Evolutionary conservation across 2,329 filamentous ascomycete genomes (phyloP).

Genomic region (Xylaria multiplex): DNA sequence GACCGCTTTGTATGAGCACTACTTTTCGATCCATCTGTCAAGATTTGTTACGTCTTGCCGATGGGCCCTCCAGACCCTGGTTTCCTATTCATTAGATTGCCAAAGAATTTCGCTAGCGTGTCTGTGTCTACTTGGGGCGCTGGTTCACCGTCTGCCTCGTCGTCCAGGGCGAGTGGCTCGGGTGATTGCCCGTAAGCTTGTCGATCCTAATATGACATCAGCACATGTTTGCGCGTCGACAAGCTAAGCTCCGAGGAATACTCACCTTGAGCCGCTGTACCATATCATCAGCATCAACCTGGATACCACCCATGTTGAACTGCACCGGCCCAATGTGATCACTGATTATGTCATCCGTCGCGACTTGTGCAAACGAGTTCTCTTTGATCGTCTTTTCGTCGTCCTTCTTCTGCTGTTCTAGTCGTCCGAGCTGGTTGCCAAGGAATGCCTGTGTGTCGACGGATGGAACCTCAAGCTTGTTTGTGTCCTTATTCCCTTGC

Average conservation of each 20-base stretch:
- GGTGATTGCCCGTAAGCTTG: constrained; percentile 62
- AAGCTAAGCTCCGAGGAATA: constrained; percentile 14
- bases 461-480: constrained; percentile 69
- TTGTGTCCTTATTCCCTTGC: constrained; percentile 58
- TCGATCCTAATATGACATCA: constrained; percentile 59
- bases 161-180: constrained; percentile 54
- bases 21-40: constrained; percentile 6
- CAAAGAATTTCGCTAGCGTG: constrained; percentile 69
- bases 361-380: constrained; percentile 45
- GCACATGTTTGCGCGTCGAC: constrained; percentile 10
- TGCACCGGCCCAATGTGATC: constrained; percentile 94
- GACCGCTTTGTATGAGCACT: background rate
- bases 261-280: constrained; percentile 83
- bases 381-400: constrained; percentile 58
- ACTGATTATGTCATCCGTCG: constrained; percentile 60
- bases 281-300: constrained; percentile 95
- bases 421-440: constrained; percentile 74
- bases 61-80: constrained; percentile 43
- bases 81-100: constrained; percentile 67
- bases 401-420: constrained; percentile 72
- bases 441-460: constrained; percentile 83
- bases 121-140: constrained; percentile 62
- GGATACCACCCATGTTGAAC: constrained; percentile 98
- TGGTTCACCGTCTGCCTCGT: constrained; percentile 51
- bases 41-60: constrained; percentile 38